A percentile compares a stretch with the other conserved stretches of the same genome.
Evolutionary conservation across 139 green algal species (phyloP).

Genomic region (Tetratostichococcus sp.): DNA sequence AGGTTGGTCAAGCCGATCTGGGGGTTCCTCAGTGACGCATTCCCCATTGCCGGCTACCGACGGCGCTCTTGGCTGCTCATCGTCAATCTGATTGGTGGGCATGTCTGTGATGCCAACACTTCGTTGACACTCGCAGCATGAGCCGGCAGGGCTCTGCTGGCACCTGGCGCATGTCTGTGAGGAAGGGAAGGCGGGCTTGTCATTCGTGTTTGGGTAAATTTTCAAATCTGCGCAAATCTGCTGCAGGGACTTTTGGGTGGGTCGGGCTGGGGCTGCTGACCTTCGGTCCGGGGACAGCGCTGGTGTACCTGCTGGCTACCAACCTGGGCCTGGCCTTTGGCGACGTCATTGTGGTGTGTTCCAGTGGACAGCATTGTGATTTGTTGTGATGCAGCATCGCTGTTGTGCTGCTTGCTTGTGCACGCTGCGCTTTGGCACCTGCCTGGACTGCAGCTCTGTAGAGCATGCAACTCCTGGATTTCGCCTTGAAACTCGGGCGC

Average conservation of each 20-base stretch:
- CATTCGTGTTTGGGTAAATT: no score
- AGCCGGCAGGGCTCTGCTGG: no score
- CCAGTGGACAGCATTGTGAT: background rate
- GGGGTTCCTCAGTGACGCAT: slow-evolving; percentile 71
- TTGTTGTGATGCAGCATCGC: background rate
- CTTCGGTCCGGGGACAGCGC: no score
- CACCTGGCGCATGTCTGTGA: no score
- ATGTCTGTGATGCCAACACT: background rate
- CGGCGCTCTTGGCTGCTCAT: slow-evolving; percentile 19
- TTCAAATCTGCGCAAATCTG: no score
- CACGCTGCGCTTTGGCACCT: no score
- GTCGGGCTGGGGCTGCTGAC: background rate
- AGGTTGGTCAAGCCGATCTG: slow-evolving; percentile 81
- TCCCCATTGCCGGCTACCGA: slow-evolving; percentile 77
- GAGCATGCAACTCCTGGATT: no score
- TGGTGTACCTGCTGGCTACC: background rate
- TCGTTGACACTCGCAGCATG: no score
- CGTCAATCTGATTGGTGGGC: background rate
- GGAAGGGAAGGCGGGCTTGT: no score
- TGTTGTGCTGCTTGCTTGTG: slow-evolving; percentile 40
- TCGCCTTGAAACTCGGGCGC: background rate
- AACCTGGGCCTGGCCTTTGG: background rate
- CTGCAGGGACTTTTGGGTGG: background rate
- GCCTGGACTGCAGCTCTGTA: no score
- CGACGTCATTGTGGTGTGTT: background rate